Percentiles rank a stretch among this genome's conserved stretches.
These are phyloP conservation scores for Pilasporangium apinafurcum DNA, from an alignment of 352 stramenopile genomes.

Conservation along the genomic window DNA sequence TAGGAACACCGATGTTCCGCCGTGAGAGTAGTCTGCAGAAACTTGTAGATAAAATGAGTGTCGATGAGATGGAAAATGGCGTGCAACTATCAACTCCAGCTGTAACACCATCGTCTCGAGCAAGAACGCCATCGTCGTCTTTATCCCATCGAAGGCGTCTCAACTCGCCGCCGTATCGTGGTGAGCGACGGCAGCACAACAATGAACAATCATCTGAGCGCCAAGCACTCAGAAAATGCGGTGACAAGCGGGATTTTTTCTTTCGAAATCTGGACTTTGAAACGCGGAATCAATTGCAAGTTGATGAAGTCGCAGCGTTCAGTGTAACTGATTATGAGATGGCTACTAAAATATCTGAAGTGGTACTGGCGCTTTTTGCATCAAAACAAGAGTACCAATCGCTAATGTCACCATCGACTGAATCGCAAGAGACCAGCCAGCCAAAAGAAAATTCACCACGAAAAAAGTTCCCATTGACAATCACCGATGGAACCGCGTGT, in stretches of 20 bases:
- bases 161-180: constrained; percentile 2
- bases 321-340: constrained; percentile 81
- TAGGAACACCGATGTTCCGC: constrained; percentile 23
- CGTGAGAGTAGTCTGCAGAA: constrained; percentile 53
- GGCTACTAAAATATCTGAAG: constrained; percentile 64
- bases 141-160: no score
- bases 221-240: constrained; percentile 31
- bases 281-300: constrained; percentile 56
- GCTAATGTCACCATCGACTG: neutral
- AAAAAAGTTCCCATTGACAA: constrained; percentile 33
- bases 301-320: constrained; percentile 73
- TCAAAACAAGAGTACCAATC: constrained; percentile 4
- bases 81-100: constrained; percentile 2
- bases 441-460: constrained; percentile 1
- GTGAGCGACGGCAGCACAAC: constrained; percentile 5
- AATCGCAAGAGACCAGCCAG: constrained; percentile 3
- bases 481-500: constrained; percentile 79
- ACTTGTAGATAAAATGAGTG: constrained; percentile 35
- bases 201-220: constrained; percentile 6
- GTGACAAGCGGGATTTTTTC: constrained; percentile 82
- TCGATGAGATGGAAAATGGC: constrained; percentile 18
- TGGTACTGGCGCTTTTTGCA: constrained; percentile 41
- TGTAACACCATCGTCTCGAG: neutral
- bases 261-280: constrained; percentile 71
- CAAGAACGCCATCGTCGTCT: no score